Percentiles rank a stretch among this genome's conserved stretches.
Conservation (phyloP, 768 basidiomycete genomes). For the Lactarius quietus region DNA sequence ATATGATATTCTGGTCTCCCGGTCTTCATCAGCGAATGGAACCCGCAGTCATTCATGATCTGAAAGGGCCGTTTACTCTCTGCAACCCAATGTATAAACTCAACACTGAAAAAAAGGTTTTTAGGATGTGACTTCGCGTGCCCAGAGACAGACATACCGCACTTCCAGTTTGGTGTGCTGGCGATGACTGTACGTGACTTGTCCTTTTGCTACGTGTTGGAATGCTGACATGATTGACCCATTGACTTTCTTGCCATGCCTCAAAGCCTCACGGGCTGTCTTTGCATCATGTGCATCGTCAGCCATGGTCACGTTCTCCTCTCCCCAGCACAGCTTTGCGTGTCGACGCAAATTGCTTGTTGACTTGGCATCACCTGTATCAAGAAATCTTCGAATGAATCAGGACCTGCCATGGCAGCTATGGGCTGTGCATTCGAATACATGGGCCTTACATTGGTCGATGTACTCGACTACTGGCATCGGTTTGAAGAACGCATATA, state of each 20-base stretch:
- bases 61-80: no score
- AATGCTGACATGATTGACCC: constrained; percentile 5
- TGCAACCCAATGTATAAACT: no score
- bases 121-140: no score
- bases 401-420: no score
- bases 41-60: no score
- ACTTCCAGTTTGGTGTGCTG: not conserved
- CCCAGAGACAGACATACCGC: not conserved
- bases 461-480: not conserved
- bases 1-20: no score
- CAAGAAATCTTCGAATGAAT: no score
- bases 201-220: not conserved
- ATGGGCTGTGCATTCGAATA: not conserved
- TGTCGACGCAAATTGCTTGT: constrained; percentile 10
- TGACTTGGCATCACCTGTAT: constrained; percentile 5
- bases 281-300: not conserved
- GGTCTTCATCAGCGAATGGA: no score
- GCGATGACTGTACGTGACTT: not conserved
- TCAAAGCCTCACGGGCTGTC: not conserved
- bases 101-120: no score
- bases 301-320: not conserved
- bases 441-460: not conserved
- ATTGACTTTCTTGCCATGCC: not conserved
- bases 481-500: not conserved
- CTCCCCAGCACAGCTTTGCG: constrained; percentile 3